Conservation (phyloP, 495 filamentous ascomycete species). For the Cercophora newfieldiana region DNA sequence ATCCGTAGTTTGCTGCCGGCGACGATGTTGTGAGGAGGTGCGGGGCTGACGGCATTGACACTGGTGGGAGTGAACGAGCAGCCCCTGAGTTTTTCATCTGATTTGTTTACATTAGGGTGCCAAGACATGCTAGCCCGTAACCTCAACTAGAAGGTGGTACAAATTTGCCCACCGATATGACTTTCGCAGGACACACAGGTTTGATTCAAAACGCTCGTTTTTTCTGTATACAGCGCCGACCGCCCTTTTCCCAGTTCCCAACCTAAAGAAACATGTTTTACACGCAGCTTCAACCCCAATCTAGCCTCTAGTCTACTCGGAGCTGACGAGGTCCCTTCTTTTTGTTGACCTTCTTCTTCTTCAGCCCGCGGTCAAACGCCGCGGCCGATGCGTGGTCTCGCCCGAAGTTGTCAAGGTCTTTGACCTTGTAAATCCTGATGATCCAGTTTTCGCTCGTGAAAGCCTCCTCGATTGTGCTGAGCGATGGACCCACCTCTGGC, state of each 20-base stretch:
- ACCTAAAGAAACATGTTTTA: conserved; percentile 22
- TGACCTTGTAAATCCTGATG: conserved; percentile 99
- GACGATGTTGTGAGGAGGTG: not conserved
- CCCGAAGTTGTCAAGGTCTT: conserved; percentile 94
- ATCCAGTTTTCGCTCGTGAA: conserved; percentile 99
- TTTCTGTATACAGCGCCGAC: conserved; percentile 29
- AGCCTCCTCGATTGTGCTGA: conserved; percentile 90
- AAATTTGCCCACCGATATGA: too few species aligned
- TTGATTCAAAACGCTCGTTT: conserved; percentile 23
- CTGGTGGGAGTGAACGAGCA: not conserved
- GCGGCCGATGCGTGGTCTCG: conserved; percentile 81
- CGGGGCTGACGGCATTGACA: not conserved
- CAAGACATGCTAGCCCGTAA: not conserved
- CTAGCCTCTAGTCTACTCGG: conserved; percentile 68
- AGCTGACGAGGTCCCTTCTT: conserved; percentile 77
- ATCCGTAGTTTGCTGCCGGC: not conserved
- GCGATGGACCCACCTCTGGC: conserved; percentile 81
- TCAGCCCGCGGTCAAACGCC: conserved; percentile 88
- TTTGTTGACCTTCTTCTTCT: conserved; percentile 86
- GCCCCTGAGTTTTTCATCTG: not conserved
- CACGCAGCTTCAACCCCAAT: conserved; percentile 13
- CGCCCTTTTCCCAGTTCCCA: conserved; percentile 22
- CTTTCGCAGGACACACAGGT: too few species aligned
- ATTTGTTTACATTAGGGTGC: not conserved
- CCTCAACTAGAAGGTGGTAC: not conserved